A percentile compares a stretch with the other conserved stretches of the same genome.
These are phyloP conservation scores for Schizothecium vesticola DNA, from an alignment of 495 filamentous ascomycete genomes.

Conservation along the genomic window DNA sequence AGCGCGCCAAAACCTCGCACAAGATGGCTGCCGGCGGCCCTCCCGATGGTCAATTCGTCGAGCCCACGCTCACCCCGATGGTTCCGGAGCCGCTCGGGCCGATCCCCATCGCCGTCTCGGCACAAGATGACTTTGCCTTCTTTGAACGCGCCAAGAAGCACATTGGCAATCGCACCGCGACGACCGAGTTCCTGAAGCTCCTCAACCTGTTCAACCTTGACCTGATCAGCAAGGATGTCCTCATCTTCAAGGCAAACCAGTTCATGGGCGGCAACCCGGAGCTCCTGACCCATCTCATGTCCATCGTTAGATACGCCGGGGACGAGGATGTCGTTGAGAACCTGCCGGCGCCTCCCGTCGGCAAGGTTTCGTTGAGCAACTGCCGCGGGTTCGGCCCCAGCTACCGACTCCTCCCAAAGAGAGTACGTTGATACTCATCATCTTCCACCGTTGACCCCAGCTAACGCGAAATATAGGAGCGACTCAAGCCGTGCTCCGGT, in stretches of 20 bases:
- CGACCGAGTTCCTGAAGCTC: conserved; percentile 91
- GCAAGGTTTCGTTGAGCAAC: conserved; percentile 80
- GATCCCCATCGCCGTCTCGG: conserved; percentile 55
- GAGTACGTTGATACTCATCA: conserved; percentile 40
- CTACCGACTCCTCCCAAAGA: conserved; percentile 84
- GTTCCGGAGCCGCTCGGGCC: conserved; percentile 82
- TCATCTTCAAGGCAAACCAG: conserved; percentile 72
- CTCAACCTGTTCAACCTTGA: conserved; percentile 91
- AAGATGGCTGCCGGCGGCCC: conserved; percentile 49
- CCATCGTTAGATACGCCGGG: conserved; percentile 67
- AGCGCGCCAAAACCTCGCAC: conserved; percentile 59
- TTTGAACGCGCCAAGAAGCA: conserved; percentile 97
- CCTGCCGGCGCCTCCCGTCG: conserved; percentile 62
- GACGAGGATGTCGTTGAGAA: conserved; percentile 76
- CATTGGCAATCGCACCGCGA: conserved; percentile 83
- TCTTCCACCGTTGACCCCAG: not conserved
- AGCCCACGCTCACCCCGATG: conserved; percentile 79
- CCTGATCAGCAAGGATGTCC: conserved; percentile 72
- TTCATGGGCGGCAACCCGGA: conserved; percentile 89
- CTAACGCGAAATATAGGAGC: conserved; percentile 46
- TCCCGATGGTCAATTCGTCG: conserved; percentile 62
- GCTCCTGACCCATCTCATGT: conserved; percentile 77
- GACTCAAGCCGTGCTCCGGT: conserved; percentile 81
- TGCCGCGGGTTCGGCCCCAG: conserved; percentile 91
- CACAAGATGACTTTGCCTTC: conserved; percentile 76